Conservation (phyloP, 2,329 filamentous ascomycete species). For the Furcasterigmium furcatum region DNA sequence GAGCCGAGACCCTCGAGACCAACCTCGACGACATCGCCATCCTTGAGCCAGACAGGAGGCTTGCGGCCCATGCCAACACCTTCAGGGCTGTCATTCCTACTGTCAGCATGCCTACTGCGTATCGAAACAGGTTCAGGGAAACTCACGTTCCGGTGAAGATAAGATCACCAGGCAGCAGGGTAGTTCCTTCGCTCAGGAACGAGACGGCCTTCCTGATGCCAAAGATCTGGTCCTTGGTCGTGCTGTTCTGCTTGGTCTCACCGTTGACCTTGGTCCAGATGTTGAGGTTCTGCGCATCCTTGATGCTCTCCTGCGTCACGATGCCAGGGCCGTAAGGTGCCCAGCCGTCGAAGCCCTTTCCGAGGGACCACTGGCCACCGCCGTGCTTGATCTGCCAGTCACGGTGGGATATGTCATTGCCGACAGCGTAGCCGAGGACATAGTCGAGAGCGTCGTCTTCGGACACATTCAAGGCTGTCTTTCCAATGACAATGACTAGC, state of each 20-base stretch:
- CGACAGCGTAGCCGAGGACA: constrained; percentile 71
- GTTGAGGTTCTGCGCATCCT: constrained; percentile 52
- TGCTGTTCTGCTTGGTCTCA: constrained; percentile 50
- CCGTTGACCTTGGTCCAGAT: constrained; percentile 61
- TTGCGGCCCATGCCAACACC: constrained; percentile 70
- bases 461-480: constrained; percentile 60
- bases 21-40: constrained; percentile 69
- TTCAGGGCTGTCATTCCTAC: constrained; percentile 44
- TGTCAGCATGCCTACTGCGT: constrained; percentile 4
- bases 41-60: constrained; percentile 64
- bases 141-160: constrained; percentile 64
- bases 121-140: neutral
- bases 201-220: constrained; percentile 55
- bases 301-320: constrained; percentile 52
- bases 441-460: constrained; percentile 66
- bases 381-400: constrained; percentile 71
- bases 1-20: constrained; percentile 63
- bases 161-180: constrained; percentile 59
- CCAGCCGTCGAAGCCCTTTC: constrained; percentile 75
- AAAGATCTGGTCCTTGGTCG: constrained; percentile 62
- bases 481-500: constrained; percentile 70
- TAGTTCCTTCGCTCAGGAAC: constrained; percentile 59
- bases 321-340: constrained; percentile 72
- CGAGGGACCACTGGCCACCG: constrained; percentile 67
- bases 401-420: constrained; percentile 78